A percentile compares a stretch with the other conserved stretches of the same genome.
phyloP scores from a whole-genome alignment of 2,329 filamentous ascomycete genomes.

The Fusarium protoensiforme region DNA sequence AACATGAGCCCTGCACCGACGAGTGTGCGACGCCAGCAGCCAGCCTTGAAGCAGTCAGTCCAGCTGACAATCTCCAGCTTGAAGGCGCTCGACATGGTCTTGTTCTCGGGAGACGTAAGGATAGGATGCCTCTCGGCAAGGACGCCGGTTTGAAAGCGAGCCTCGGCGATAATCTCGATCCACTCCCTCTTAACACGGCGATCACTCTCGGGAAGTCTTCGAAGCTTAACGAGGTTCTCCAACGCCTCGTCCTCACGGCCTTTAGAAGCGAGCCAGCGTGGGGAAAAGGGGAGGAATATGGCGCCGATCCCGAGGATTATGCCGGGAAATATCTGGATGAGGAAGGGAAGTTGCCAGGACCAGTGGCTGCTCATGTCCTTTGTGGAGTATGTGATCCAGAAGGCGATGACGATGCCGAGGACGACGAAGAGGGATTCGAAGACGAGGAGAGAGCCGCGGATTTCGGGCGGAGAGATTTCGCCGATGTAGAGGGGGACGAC shows the following conservation, averaged over 20 bases:
- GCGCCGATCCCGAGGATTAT: background rate
- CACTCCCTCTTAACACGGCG: conserved; percentile 29
- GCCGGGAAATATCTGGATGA: conserved; percentile 7
- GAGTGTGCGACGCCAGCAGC: conserved; percentile 7
- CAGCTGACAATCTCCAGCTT: conserved; percentile 5
- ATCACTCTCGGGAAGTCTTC: conserved; percentile 29
- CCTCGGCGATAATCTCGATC: conserved; percentile 14
- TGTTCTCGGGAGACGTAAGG: background rate
- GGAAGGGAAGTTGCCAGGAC: conserved; percentile 13
- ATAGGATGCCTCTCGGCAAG: background rate
- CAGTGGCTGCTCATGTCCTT: conserved; percentile 20
- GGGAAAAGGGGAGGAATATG: background rate
- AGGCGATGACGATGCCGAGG: conserved; percentile 38
- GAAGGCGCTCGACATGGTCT: background rate
- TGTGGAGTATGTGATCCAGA: conserved; percentile 42
- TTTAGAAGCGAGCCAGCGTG: conserved; percentile 8
- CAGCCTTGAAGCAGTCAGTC: conserved; percentile 3
- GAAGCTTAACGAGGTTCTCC: conserved; percentile 19
- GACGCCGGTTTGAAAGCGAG: background rate
- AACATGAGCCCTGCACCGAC: conserved; percentile 14
- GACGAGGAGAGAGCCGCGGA: background rate
- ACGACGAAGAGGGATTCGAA: background rate
- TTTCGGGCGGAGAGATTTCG: background rate
- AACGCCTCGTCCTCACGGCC: conserved; percentile 11
- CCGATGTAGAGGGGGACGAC: background rate